A percentile compares a stretch with the other conserved stretches of the same genome.
These are phyloP conservation scores for Batkoa obscura DNA, from an alignment of 371 early-diverging fungal genomes.

Conservation along the genomic window DNA sequence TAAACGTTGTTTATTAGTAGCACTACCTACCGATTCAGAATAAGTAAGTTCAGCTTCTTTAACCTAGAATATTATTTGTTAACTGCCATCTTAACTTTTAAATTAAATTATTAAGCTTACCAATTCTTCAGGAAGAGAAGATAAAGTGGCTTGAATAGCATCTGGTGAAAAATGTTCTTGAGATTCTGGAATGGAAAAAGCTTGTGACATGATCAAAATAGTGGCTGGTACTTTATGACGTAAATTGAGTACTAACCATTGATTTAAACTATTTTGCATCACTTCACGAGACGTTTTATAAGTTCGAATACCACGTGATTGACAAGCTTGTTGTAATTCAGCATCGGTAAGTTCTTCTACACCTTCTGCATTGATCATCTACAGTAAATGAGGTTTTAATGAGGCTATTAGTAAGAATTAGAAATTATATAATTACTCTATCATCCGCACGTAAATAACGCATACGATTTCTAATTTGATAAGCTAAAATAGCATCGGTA, in stretches of 20 bases:
- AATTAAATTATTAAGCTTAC: slow-evolving; percentile 15
- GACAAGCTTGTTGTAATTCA: slow-evolving; percentile 76
- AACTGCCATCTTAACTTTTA: too few relatives aligned
- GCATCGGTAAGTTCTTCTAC: slow-evolving; percentile 67
- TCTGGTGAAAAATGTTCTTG: slow-evolving; percentile 27
- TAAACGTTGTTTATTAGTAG: slow-evolving; percentile 81
- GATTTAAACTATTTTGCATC: slow-evolving; percentile 64
- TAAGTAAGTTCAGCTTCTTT: slow-evolving; percentile 75
- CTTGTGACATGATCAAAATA: slow-evolving; percentile 77
- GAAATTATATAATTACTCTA: slow-evolving; percentile 22
- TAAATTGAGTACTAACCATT: slow-evolving; percentile 89
- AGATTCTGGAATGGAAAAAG: slow-evolving; percentile 29
- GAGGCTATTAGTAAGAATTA: neutral
- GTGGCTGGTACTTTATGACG: slow-evolving; percentile 82
- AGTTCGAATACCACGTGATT: slow-evolving; percentile 77
- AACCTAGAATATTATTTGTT: slow-evolving; percentile 12
- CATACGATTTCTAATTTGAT: slow-evolving; percentile 73
- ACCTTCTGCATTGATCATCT: slow-evolving; percentile 70
- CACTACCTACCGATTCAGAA: slow-evolving; percentile 68
- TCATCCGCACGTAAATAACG: slow-evolving; percentile 76
- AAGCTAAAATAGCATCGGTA: slow-evolving; percentile 81
- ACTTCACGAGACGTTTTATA: slow-evolving; percentile 71
- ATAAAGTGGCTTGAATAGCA: slow-evolving; percentile 83
- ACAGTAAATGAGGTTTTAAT: slow-evolving; percentile 2
- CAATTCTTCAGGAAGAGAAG: slow-evolving; percentile 76